phyloP scores from a whole-genome alignment of 2,329 filamentous ascomycete species.

The Akanthomyces uredinophilus region DNA sequence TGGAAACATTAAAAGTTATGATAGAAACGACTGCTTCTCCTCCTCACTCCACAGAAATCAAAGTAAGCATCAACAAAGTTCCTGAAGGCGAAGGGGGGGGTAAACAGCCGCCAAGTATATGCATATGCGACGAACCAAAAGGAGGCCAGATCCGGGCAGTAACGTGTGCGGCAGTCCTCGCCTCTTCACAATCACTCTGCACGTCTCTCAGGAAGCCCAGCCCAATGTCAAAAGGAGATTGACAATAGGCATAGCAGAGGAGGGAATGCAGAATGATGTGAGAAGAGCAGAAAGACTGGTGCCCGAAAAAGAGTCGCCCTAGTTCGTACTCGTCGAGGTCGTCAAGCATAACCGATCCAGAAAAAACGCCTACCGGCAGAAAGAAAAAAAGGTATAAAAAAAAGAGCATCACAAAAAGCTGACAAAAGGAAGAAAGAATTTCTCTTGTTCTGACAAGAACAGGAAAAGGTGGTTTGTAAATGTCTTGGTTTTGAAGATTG shows the following conservation, averaged over 20 bases:
- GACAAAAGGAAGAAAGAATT: neutral
- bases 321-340: slow-evolving; percentile 15
- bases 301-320: neutral
- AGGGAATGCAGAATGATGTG: neutral
- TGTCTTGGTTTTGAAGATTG: neutral
- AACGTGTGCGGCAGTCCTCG: neutral
- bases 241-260: neutral
- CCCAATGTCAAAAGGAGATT: neutral
- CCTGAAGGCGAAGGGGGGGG: neutral
- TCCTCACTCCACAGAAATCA: neutral
- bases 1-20: slow-evolving; percentile 3
- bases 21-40: slow-evolving; percentile 4
- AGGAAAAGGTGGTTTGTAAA: neutral
- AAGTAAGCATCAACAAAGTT: neutral
- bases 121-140: slow-evolving; percentile 15
- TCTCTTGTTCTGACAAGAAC: neutral
- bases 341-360: slow-evolving; percentile 16
- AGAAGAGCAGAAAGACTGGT: neutral
- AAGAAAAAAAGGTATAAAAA: slow-evolving; percentile 5
- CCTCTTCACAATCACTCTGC: neutral
- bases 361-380: slow-evolving; percentile 12
- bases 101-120: slow-evolving; percentile 9
- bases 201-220: neutral
- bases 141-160: neutral
- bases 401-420: neutral